Conservation (phyloP, 2,329 filamentous ascomycete genomes). For the Curvularia lunata region DNA sequence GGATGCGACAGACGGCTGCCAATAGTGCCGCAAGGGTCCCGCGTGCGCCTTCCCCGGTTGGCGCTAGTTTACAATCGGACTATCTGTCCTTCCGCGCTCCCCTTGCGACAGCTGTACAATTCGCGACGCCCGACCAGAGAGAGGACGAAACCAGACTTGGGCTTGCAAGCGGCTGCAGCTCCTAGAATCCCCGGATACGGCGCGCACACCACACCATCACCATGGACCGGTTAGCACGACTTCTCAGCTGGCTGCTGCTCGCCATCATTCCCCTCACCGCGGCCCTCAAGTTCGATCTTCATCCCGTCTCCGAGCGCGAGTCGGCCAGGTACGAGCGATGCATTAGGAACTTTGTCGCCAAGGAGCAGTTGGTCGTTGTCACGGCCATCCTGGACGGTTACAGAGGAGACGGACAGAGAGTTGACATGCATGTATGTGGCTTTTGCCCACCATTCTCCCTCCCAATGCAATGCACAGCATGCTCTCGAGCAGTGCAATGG, state of each 20-base stretch:
- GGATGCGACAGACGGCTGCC: neutral
- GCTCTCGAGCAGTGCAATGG: neutral
- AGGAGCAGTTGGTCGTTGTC: constrained; percentile 93
- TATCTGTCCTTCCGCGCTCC: constrained; percentile 43
- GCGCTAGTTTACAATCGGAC: constrained; percentile 31
- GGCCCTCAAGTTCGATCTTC: constrained; percentile 93
- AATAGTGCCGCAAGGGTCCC: constrained; percentile 14
- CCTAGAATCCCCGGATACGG: constrained; percentile 21
- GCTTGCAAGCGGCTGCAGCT: constrained; percentile 18
- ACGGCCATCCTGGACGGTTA: constrained; percentile 86
- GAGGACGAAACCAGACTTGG: constrained; percentile 15
- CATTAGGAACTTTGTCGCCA: constrained; percentile 92
- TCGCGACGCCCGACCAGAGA: constrained; percentile 28
- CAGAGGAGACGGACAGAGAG: constrained; percentile 87
- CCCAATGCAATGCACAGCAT: neutral
- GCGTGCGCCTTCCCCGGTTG: constrained; percentile 16
- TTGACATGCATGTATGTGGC: constrained; percentile 89
- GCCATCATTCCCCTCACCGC: constrained; percentile 55
- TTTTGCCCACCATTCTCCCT: neutral
- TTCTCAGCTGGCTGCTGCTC: constrained; percentile 43
- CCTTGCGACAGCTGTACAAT: constrained; percentile 31
- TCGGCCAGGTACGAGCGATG: constrained; percentile 77
- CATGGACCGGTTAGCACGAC: constrained; percentile 47
- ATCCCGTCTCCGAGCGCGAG: constrained; percentile 69
- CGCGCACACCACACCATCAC: constrained; percentile 14